Evolutionary conservation across 108 stramenopile genomes (phyloP), one percentile per base, ranked within the genome.

Genomic region (Bacterosira constricta): DNA sequence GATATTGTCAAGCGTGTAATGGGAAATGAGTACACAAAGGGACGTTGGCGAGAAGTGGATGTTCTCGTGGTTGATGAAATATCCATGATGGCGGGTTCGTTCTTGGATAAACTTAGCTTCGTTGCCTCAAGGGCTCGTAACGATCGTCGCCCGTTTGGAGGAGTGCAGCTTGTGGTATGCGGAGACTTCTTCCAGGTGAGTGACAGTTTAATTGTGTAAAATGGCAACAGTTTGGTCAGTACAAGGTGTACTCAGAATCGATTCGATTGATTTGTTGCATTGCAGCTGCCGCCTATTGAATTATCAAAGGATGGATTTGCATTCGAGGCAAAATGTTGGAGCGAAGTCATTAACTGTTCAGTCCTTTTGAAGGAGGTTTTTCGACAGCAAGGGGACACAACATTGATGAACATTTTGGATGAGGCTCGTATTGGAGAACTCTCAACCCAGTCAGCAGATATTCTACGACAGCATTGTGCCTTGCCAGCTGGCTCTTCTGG

Each of bases 111-210:
- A 53, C 71, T 95, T 21, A 63, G 58, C 49, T 77, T 77, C 39
- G 42, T 93, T 20, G 89, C 85, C 10, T 45, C 71, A 27, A 54
- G 60, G 45, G 86, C 83, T 1, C 75, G 87, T n/a, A 72, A 75
- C n/a, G 77, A 78, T 49, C 12, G 63, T 25, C 29, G 64, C 26
- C 90, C 94, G 3, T 96, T 97, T 80, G 97, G 97, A 8, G 96
- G 96, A 46, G 66, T 97, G 23, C 93, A 96, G 74, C 47, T 98
- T 39, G 79, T 98, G n/a, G 73, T 96, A 30, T 90, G 90, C 69
- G 97, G 97, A 9, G 97, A 98, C 57, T 96, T 98, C 52, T 90
- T 95, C 59, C 97, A 98, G n/a, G n/a, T n/a, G n/a, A n/a, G n/a
- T n/a, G n/a, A n/a, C n/a, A n/a, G n/a, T n/a, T n/a, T n/a, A n/a